phyloP scores from a whole-genome alignment of 1,139 yeast genomes.

The Insectozyma bohioensis region DNA sequence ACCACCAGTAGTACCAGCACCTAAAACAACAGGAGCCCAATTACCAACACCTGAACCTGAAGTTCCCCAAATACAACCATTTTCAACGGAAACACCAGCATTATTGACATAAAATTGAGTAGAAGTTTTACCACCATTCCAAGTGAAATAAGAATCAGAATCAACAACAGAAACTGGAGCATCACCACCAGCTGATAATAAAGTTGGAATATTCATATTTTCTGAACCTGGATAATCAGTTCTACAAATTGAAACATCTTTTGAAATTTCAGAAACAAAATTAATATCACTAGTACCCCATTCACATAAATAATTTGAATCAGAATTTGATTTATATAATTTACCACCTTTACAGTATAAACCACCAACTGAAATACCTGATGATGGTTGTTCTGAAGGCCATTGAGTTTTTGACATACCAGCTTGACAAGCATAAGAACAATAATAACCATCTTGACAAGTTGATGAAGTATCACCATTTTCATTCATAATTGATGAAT shows the following conservation, averaged over 20 bases:
- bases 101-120: conserved; percentile 81
- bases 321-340: conserved; percentile 65
- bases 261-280: conserved; percentile 54
- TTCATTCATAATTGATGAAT: conserved; percentile 67
- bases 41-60: conserved; percentile 67
- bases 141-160: conserved; percentile 57
- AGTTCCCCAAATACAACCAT: conserved; percentile 79
- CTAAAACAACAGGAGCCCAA: conserved; percentile 82
- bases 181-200: conserved; percentile 57
- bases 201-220: conserved; percentile 81
- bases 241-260: conserved; percentile 75
- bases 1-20: conserved; percentile 68
- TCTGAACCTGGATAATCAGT: conserved; percentile 90
- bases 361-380: conserved; percentile 82
- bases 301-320: conserved; percentile 64
- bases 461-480: conserved; percentile 64
- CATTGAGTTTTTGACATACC: conserved; percentile 92
- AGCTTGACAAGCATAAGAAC: conserved; percentile 85
- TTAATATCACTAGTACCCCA: conserved; percentile 70
- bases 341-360: conserved; percentile 66
- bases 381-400: conserved; percentile 71
- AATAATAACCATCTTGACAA: conserved; percentile 74
- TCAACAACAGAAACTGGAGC: conserved; percentile 67
- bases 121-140: conserved; percentile 68
- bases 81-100: conserved; percentile 71